Evolutionary conservation across 768 basidiomycete genomes (phyloP).

Genomic region (Pleurotus pulmonarius): DNA sequence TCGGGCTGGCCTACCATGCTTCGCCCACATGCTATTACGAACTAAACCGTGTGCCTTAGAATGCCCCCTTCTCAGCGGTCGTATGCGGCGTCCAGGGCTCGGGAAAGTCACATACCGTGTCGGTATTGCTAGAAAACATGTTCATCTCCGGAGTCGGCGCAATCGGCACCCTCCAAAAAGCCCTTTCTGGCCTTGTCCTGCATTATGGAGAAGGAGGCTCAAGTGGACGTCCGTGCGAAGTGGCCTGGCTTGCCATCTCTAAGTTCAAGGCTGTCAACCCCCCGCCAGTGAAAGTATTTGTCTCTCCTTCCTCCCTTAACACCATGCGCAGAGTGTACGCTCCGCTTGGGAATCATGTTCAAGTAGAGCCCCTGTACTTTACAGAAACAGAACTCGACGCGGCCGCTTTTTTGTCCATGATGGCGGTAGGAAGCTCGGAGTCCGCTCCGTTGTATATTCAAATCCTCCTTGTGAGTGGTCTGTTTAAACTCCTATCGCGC

Average conservation of each 20-base stretch:
- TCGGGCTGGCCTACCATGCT: not conserved
- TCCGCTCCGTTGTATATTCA: slow-evolving; percentile 69
- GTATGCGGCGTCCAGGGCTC: slow-evolving; percentile 76
- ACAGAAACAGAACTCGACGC: slow-evolving; percentile 62
- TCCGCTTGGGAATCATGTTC: slow-evolving; percentile 44
- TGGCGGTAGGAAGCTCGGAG: slow-evolving; percentile 63
- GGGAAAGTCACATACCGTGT: slow-evolving; percentile 71
- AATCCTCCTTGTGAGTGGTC: slow-evolving; percentile 26
- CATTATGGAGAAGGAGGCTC: slow-evolving; percentile 70
- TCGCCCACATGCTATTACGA: not conserved
- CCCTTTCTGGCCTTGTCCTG: slow-evolving; percentile 61
- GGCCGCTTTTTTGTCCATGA: slow-evolving; percentile 68
- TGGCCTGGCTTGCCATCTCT: slow-evolving; percentile 53
- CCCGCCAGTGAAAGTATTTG: slow-evolving; percentile 45
- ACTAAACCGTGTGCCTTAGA: slow-evolving; percentile 32
- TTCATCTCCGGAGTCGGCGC: slow-evolving; percentile 47
- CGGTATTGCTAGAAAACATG: slow-evolving; percentile 68
- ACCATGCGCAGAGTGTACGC: slow-evolving; percentile 59
- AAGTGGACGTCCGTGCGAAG: slow-evolving; percentile 56
- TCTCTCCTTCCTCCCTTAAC: slow-evolving; percentile 56
- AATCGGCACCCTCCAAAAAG: slow-evolving; percentile 48
- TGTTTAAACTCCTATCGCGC: no score
- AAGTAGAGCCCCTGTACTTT: slow-evolving; percentile 53
- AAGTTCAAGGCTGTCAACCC: slow-evolving; percentile 23
- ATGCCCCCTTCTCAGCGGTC: slow-evolving; percentile 71